phyloP scores from a whole-genome alignment of 2,329 filamentous ascomycete genomes.

The Phaeosphaeria sp. region DNA sequence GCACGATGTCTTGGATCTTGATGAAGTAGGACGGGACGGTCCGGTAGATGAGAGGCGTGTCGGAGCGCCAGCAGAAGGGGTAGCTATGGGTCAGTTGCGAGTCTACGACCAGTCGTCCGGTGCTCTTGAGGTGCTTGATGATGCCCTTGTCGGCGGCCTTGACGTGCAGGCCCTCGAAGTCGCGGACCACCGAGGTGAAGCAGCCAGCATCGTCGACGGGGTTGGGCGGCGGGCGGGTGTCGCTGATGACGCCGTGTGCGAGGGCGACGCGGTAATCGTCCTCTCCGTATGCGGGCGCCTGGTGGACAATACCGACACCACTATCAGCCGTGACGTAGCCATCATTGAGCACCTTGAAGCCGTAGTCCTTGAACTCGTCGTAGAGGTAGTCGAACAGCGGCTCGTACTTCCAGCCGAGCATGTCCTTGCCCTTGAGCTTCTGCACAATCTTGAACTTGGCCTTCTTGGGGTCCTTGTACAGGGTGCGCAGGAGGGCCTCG shows the following conservation, averaged over 20 bases:
- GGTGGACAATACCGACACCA: conserved; percentile 93
- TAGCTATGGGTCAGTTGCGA: conserved; percentile 91
- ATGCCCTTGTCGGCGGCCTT: conserved; percentile 93
- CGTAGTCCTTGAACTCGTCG: conserved; percentile 84
- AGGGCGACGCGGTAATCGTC: conserved; percentile 90
- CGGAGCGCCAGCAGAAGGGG: conserved; percentile 93
- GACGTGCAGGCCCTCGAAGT: conserved; percentile 87
- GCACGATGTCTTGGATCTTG: conserved; percentile 81
- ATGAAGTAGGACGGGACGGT: conserved; percentile 96
- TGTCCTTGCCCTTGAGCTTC: conserved; percentile 81
- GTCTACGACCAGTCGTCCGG: conserved; percentile 80
- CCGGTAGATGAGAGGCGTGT: conserved; percentile 90
- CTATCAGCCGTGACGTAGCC: conserved; percentile 88
- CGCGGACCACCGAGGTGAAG: conserved; percentile 77
- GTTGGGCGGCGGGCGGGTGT: conserved; percentile 81
- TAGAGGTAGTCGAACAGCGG: conserved; percentile 91
- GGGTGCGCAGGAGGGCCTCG: conserved; percentile 77
- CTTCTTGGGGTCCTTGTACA: conserved; percentile 96
- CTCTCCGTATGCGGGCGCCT: conserved; percentile 91
- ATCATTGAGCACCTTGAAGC: conserved; percentile 82
- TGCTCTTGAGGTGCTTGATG: conserved; percentile 83
- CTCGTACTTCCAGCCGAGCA: conserved; percentile 88
- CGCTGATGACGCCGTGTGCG: conserved; percentile 77
- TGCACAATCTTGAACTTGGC: conserved; percentile 86
- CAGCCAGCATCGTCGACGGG: conserved; percentile 85